A percentile compares a stretch with the other conserved stretches of the same genome.
Conservation (phyloP, 768 basidiomycete genomes). For the Termitomyces sp. region DNA sequence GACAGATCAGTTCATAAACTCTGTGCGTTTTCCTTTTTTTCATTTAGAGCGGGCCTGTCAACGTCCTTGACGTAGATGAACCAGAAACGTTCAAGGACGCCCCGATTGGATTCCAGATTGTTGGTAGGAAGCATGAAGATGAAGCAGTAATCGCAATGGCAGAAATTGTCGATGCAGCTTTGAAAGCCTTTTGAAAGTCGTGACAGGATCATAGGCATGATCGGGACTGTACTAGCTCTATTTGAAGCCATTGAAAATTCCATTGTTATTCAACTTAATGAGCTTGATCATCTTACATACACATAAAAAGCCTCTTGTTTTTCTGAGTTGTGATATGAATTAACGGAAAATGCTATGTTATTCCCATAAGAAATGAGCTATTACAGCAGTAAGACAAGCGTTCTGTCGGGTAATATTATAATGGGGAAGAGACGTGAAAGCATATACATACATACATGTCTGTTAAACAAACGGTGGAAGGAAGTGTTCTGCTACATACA, state of each 20-base stretch:
- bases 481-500: too few species aligned
- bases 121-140: conserved; percentile 68
- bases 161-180: conserved; percentile 49
- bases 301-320: too few species aligned
- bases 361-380: too few species aligned
- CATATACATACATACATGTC: too few species aligned
- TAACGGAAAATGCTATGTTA: too few species aligned
- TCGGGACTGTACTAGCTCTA: not conserved
- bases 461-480: too few species aligned
- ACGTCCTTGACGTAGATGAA: conserved; percentile 31
- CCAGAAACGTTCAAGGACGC: conserved; percentile 50
- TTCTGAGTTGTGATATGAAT: too few species aligned
- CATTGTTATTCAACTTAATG: not conserved
- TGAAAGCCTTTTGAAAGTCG: conserved; percentile 21
- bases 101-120: conserved; percentile 60
- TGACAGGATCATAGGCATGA: not conserved
- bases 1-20: not conserved
- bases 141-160: conserved; percentile 69
- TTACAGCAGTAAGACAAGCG: too few species aligned
- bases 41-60: not conserved
- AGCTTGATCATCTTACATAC: too few species aligned
- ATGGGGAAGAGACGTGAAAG: too few species aligned
- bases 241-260: not conserved
- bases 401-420: too few species aligned
- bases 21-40: conserved; percentile 10